Conservation (phyloP, 768 basidiomycete species). For the Crepidotus variabilis region DNA sequence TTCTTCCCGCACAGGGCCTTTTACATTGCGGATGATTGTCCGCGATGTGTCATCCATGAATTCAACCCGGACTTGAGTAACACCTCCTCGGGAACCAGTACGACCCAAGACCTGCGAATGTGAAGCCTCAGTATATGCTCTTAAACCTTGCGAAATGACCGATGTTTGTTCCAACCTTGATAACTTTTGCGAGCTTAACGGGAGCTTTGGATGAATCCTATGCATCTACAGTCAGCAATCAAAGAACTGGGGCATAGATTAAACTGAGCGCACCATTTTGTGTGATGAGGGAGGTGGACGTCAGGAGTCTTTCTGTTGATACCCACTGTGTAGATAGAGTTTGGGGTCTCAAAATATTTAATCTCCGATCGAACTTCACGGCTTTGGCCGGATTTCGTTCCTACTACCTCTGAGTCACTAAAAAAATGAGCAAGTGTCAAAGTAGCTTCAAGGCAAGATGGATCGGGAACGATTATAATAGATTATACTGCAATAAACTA, state of each 20-base stretch:
- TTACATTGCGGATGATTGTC: slow-evolving; percentile 98
- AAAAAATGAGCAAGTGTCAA: background rate
- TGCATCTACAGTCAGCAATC: slow-evolving; percentile 5
- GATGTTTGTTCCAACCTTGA: slow-evolving; percentile 59
- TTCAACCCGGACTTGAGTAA: slow-evolving; percentile 98
- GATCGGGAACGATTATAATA: background rate
- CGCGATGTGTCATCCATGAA: slow-evolving; percentile 97
- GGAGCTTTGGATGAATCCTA: slow-evolving; percentile 87
- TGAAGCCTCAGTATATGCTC: background rate
- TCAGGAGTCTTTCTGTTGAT: slow-evolving; percentile 27
- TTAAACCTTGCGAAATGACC: background rate
- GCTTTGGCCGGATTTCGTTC: slow-evolving; percentile 3
- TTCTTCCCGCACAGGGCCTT: slow-evolving; percentile 93
- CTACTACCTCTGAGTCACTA: background rate
- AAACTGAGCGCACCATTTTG: slow-evolving; percentile 28
- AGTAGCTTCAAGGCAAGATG: background rate
- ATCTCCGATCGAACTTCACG: slow-evolving; percentile 25
- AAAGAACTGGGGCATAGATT: background rate
- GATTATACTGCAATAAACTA: slow-evolving; percentile 2
- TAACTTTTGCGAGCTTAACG: slow-evolving; percentile 96
- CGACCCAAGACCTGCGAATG: slow-evolving; percentile 83
- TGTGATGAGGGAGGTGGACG: slow-evolving; percentile 1
- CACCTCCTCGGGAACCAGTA: slow-evolving; percentile 98
- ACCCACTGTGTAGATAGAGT: slow-evolving; percentile 25
- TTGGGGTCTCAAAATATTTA: slow-evolving; percentile 15